Base-by-base conservation (phyloP, 2,329 filamentous ascomycete genomes). In the Verticillium klebahnii region DNA sequence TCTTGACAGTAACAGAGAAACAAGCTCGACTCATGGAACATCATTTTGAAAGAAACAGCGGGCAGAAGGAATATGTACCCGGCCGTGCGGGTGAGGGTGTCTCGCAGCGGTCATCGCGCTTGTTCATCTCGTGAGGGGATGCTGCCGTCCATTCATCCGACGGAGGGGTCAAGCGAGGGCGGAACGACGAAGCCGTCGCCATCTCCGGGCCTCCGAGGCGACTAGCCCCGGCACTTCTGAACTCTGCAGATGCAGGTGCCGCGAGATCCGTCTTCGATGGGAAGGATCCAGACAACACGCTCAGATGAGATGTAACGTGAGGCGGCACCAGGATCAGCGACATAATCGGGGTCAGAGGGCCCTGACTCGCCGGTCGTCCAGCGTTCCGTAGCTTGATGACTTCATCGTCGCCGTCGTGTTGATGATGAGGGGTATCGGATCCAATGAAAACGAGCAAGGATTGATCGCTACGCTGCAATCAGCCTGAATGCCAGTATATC, bases 101-200 rank as follows among this genome's bases (percentile, higher is more conserved):
- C 57, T 25, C 50, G 57, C 25, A 23, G 45, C 45, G 37, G 40
- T 3, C 56, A 37, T 37, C 34, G n/a, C 31, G 32, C 55, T 36
- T 57, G 55, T 23, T 37, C 1, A 40, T 36, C n/a, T 25, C 36
- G 56, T 23, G 56, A 29, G 36, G 34, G 56, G 34, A 45, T 45
- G 23, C 15, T 45, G 36, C 15, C 6, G 23, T 58, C 56, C 56
- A 40, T 58, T 58, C 56, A 58, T 52, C 57, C 57, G 55, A 57
- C 31, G 39, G 37, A 58, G 57, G 37, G 39, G 57, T 58, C 57
- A 50, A 52, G 57, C 57, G 57, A 50, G 57, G 23, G 57, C 57
- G 57, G 57, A 50, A 45, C 37, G 15, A 50, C 37, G 39, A 58
- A 32, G 57, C 57, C 57, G 37, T 58, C 57, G 39, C 57, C 57